These are phyloP conservation scores for Colletotrichum salicis DNA, from an alignment of 2,329 filamentous ascomycete genomes.

Conservation along the genomic window DNA sequence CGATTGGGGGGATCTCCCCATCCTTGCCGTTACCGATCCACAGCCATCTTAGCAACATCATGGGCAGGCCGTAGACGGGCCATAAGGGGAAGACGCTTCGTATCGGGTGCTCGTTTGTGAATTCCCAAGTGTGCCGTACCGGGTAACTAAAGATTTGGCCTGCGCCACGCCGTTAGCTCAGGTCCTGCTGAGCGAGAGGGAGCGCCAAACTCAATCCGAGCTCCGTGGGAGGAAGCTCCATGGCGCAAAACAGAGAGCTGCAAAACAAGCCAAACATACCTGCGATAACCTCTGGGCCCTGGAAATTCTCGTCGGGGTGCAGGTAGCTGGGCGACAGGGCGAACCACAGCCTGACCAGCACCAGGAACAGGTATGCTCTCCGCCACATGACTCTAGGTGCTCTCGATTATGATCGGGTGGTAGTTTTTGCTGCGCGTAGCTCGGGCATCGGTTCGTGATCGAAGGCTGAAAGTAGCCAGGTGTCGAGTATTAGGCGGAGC, in stretches of 20 bases:
- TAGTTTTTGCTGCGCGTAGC: constrained; percentile 34
- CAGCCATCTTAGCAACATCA: constrained; percentile 92
- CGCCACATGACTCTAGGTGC: constrained; percentile 78
- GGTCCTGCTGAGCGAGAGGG: constrained; percentile 32
- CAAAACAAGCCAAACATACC: constrained; percentile 67
- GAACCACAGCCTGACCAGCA: constrained; percentile 91
- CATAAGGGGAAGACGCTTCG: constrained; percentile 97
- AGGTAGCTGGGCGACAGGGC: constrained; percentile 95
- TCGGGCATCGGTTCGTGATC: constrained; percentile 38
- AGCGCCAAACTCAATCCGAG: constrained; percentile 26
- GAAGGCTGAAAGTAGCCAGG: background rate
- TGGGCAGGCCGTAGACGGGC: constrained; percentile 93
- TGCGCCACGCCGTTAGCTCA: constrained; percentile 49
- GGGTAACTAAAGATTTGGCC: constrained; percentile 94
- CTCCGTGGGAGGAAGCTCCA: constrained; percentile 23
- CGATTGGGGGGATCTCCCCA: constrained; percentile 81
- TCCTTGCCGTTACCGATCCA: constrained; percentile 86
- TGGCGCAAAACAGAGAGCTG: constrained; percentile 1
- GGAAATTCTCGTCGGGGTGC: constrained; percentile 98
- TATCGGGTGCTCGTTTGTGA: constrained; percentile 86
- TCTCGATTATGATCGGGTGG: constrained; percentile 25
- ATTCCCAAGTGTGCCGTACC: constrained; percentile 93
- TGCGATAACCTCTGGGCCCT: constrained; percentile 96
- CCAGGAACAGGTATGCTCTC: constrained; percentile 84
- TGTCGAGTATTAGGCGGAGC: constrained; percentile 7